Evolutionary conservation across 495 filamentous ascomycete species (phyloP).

Genomic region (Daldinia grandis): DNA sequence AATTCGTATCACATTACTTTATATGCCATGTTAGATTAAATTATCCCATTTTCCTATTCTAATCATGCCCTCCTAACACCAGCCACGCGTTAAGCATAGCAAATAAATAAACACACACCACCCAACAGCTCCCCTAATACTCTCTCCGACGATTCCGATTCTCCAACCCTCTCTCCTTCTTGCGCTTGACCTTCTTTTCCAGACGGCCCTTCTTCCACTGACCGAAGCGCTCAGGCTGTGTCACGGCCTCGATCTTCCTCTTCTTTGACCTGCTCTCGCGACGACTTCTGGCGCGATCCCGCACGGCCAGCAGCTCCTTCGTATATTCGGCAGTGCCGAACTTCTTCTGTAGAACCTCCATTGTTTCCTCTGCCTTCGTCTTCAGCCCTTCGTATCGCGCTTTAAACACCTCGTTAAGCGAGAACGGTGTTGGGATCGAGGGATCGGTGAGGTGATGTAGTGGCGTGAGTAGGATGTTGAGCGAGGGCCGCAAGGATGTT

Average conservation of each 20-base stretch:
- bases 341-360: slow-evolving; percentile 80
- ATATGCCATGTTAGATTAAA: neutral
- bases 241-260: slow-evolving; percentile 84
- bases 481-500: slow-evolving; percentile 64
- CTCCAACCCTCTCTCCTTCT: slow-evolving; percentile 77
- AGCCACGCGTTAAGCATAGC: neutral
- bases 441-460: slow-evolving; percentile 85
- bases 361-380: slow-evolving; percentile 72
- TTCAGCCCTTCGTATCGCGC: slow-evolving; percentile 71
- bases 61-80: neutral
- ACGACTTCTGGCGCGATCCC: slow-evolving; percentile 70
- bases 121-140: slow-evolving; percentile 23
- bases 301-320: slow-evolving; percentile 69
- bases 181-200: slow-evolving; percentile 82
- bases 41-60: neutral
- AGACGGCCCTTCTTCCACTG: slow-evolving; percentile 84
- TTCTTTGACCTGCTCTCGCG: slow-evolving; percentile 79
- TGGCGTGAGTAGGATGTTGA: slow-evolving; percentile 76
- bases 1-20: neutral
- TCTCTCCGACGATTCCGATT: slow-evolving; percentile 75
- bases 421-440: slow-evolving; percentile 72
- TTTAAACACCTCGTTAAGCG: slow-evolving; percentile 71
- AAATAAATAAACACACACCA: neutral
- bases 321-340: slow-evolving; percentile 84
- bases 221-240: slow-evolving; percentile 78